phyloP scores from a whole-genome alignment of 2,329 filamentous ascomycete species.

The Gyromitra esculenta region DNA sequence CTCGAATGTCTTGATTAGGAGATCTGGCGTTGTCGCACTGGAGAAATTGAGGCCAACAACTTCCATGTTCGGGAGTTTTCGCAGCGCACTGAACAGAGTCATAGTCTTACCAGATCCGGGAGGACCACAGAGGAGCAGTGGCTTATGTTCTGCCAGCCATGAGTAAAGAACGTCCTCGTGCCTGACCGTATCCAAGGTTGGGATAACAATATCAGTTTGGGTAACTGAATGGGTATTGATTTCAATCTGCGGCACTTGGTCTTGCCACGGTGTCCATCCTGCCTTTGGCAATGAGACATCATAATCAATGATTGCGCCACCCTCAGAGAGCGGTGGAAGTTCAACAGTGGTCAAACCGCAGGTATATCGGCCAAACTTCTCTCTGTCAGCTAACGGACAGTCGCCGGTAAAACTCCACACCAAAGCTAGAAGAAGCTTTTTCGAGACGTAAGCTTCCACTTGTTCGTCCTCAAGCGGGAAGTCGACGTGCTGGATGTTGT shows the following conservation, averaged over 20 bases:
- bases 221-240: slow-evolving; percentile 98
- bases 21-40: slow-evolving; percentile 95
- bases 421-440: slow-evolving; percentile 90
- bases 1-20: slow-evolving; percentile 98
- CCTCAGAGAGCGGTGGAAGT: slow-evolving; percentile 76
- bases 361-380: slow-evolving; percentile 86
- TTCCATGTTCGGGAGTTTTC: slow-evolving; percentile 98
- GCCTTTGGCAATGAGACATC: slow-evolving; percentile 86
- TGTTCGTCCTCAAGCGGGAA: slow-evolving; percentile 92
- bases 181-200: slow-evolving; percentile 93
- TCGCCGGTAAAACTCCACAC: slow-evolving; percentile 98
- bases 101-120: slow-evolving; percentile 99
- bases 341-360: slow-evolving; percentile 85
- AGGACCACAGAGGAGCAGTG: slow-evolving; percentile 92
- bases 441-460: slow-evolving; percentile 86
- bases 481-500: slow-evolving; percentile 92
- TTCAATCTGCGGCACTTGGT: slow-evolving; percentile 90
- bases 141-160: slow-evolving; percentile 98
- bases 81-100: slow-evolving; percentile 96
- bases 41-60: slow-evolving; percentile 99
- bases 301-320: slow-evolving; percentile 92
- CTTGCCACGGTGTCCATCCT: slow-evolving; percentile 94
- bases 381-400: slow-evolving; percentile 86
- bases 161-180: slow-evolving; percentile 99
- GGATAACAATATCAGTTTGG: slow-evolving; percentile 98